phyloP scores from a whole-genome alignment of 2,329 filamentous ascomycete species.

The Penicillium sp. region DNA sequence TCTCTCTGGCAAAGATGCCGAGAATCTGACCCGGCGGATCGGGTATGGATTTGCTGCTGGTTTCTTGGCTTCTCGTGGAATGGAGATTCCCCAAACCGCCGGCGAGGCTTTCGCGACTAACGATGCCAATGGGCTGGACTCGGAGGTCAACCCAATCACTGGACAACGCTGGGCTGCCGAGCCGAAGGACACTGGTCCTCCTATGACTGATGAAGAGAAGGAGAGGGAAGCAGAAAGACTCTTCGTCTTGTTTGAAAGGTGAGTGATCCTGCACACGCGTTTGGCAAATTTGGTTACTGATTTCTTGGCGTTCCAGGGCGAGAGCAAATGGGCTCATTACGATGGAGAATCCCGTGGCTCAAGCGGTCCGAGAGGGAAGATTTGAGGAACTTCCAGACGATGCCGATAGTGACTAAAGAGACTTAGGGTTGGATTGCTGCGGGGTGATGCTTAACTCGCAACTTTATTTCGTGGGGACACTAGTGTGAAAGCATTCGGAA shows the following conservation, averaged over 20 bases:
- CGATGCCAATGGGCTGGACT: conserved; percentile 24
- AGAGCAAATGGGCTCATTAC: conserved; percentile 74
- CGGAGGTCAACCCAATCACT: conserved; percentile 75
- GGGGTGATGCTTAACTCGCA: not conserved
- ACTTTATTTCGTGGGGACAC: not conserved
- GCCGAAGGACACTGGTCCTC: conserved; percentile 58
- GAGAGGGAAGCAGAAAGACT: conserved; percentile 86
- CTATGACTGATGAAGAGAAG: conserved; percentile 91
- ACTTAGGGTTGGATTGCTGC: not conserved
- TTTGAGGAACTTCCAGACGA: conserved; percentile 69
- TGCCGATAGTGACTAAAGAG: conserved; percentile 36
- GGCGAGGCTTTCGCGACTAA: conserved; percentile 54
- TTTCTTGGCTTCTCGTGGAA: conserved; percentile 81
- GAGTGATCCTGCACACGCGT: conserved; percentile 11
- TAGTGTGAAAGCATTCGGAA: not conserved
- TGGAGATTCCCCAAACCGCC: conserved; percentile 70
- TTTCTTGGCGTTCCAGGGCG: conserved; percentile 48
- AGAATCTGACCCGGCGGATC: conserved; percentile 82
- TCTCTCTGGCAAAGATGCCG: conserved; percentile 77
- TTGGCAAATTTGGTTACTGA: conserved; percentile 14
- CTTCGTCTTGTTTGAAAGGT: conserved; percentile 90
- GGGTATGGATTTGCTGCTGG: conserved; percentile 94
- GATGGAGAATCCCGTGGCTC: conserved; percentile 75
- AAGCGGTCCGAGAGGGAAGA: conserved; percentile 68
- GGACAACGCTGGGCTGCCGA: conserved; percentile 77